These are phyloP conservation scores for Amanita brunnescens DNA, from an alignment of 768 basidiomycete genomes.

Conservation along the genomic window DNA sequence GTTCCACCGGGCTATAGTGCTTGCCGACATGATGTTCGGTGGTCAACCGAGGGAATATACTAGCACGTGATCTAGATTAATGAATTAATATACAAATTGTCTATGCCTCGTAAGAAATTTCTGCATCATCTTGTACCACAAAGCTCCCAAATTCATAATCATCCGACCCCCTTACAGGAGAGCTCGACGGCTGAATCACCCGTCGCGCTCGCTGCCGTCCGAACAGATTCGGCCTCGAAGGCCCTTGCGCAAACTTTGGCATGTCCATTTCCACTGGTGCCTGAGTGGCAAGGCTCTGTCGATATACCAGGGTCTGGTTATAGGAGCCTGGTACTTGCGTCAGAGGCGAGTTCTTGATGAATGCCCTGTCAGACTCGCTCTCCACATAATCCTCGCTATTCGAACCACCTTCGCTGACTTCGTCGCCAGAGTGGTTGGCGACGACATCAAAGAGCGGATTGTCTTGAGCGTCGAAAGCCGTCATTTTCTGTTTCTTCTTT, in stretches of 20 bases:
- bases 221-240: constrained; percentile 37
- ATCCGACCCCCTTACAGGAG: constrained; percentile 50
- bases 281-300: constrained; percentile 68
- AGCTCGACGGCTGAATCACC: constrained; percentile 38
- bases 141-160: constrained; percentile 72
- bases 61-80: constrained; percentile 4
- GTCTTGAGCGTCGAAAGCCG: constrained; percentile 10
- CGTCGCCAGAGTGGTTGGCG: constrained; percentile 76
- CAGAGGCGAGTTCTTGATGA: constrained; percentile 52
- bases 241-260: constrained; percentile 49
- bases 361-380: constrained; percentile 58
- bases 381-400: constrained; percentile 46
- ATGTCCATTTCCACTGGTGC: constrained; percentile 30
- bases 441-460: constrained; percentile 54
- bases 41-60: not conserved
- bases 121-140: constrained; percentile 71
- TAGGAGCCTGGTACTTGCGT: constrained; percentile 69
- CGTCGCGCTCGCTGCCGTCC: constrained; percentile 24
- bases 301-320: constrained; percentile 63
- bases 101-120: constrained; percentile 38
- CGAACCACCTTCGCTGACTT: constrained; percentile 56
- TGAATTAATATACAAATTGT: not conserved
- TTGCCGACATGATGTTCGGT: constrained; percentile 44
- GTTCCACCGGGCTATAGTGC: constrained; percentile 64
- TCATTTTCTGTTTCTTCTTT: constrained; percentile 8